A percentile compares a stretch with the other conserved stretches of the same genome.
Evolutionary conservation across 176 grass and related monocot genomes (phyloP).

Genomic region (Aechmea fasciata): DNA sequence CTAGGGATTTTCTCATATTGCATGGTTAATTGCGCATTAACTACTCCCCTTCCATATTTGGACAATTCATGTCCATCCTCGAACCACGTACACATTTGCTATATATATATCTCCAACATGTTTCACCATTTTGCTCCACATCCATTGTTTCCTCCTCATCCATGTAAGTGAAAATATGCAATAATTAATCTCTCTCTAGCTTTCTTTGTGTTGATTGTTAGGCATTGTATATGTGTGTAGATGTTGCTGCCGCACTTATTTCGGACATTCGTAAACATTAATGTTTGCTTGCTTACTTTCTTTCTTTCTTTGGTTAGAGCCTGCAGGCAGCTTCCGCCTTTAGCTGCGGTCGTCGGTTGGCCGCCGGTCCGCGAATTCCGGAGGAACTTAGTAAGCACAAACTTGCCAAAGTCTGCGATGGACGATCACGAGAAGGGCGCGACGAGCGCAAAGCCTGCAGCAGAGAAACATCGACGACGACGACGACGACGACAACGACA

Average conservation of each 20-base stretch:
- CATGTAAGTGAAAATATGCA: too few relatives aligned
- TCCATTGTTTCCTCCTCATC: too few relatives aligned
- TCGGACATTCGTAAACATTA: neutral
- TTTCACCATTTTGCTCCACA: neutral
- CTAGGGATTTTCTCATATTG: neutral
- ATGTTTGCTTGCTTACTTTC: neutral
- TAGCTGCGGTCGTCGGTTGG: conserved; percentile 39
- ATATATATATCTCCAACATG: neutral
- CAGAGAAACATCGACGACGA: neutral
- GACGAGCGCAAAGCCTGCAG: neutral
- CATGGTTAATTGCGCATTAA: neutral
- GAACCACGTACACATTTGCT: neutral
- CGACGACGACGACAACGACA: too few relatives aligned
- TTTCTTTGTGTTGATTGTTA: too few relatives aligned
- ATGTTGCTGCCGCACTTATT: too few relatives aligned
- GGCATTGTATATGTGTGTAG: too few relatives aligned
- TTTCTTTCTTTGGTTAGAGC: conserved; percentile 16
- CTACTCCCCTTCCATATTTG: neutral
- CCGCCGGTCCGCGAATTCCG: conserved; percentile 51
- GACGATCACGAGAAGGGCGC: neutral
- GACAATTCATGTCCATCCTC: conserved; percentile 1
- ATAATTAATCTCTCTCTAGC: too few relatives aligned
- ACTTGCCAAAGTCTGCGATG: neutral
- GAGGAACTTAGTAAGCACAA: conserved; percentile 33
- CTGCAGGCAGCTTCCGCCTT: neutral